Percentiles rank a stretch among this genome's conserved stretches.
These are phyloP conservation scores for Thraustotheca clavata DNA, from an alignment of 352 stramenopile genomes.

Conservation along the genomic window DNA sequence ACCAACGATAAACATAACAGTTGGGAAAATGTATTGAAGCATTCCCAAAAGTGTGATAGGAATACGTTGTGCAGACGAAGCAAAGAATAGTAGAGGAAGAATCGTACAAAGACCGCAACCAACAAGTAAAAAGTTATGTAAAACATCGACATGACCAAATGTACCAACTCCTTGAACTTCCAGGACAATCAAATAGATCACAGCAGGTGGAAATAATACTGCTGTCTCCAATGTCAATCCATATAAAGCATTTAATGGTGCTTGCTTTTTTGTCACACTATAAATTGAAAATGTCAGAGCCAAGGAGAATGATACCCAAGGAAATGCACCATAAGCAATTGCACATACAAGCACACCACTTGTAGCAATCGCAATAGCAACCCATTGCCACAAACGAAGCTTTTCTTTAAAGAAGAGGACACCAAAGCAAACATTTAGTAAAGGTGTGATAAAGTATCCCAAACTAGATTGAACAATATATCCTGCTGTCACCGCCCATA, in stretches of 20 bases:
- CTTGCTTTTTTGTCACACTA: conserved; percentile 11
- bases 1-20: conserved; percentile 11
- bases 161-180: neutral
- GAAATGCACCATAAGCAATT: neutral
- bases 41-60: conserved; percentile 9
- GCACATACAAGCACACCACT: neutral
- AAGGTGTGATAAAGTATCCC: conserved; percentile 15
- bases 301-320: neutral
- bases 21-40: conserved; percentile 14
- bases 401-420: conserved; percentile 1
- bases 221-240: conserved; percentile 3
- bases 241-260: neutral
- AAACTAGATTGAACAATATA: conserved; percentile 13
- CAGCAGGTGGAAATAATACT: conserved; percentile 6
- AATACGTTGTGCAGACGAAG: conserved; percentile 9
- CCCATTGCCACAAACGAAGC: neutral
- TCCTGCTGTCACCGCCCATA: conserved; percentile 9
- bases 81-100: conserved; percentile 8
- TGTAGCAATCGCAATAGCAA: neutral
- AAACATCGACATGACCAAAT: conserved; percentile 4
- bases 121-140: neutral
- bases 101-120: conserved; percentile 11
- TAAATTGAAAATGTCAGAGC: conserved; percentile 16
- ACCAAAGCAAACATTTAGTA: conserved; percentile 6
- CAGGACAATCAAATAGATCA: conserved; percentile 5